A percentile compares a stretch with the other conserved stretches of the same genome.
Evolutionary conservation across 2,329 filamentous ascomycete genomes (phyloP).

Genomic region (Colletotrichum camelliae): DNA sequence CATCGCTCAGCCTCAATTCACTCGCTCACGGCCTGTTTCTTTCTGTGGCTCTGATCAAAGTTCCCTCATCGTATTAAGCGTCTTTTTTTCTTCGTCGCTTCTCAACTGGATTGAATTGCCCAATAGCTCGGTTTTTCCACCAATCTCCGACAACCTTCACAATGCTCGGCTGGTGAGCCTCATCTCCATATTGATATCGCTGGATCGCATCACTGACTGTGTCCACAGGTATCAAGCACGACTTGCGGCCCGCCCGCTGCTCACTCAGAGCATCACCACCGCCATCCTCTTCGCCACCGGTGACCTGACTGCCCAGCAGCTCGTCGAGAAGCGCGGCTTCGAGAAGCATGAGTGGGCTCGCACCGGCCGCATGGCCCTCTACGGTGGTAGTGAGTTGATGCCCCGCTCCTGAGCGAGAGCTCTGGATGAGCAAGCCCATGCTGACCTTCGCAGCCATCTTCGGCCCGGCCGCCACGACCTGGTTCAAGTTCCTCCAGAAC

Average conservation of each 20-base stretch:
- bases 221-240: conserved; percentile 77
- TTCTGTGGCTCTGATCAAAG: not conserved
- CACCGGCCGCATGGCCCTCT: conserved; percentile 80
- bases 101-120: not conserved
- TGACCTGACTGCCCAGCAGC: conserved; percentile 89
- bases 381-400: conserved; percentile 70
- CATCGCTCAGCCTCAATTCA: not conserved
- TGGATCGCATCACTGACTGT: not conserved
- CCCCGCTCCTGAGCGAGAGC: not conserved
- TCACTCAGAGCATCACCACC: conserved; percentile 91
- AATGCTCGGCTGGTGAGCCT: conserved; percentile 21
- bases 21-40: not conserved
- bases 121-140: not conserved
- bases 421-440: not conserved
- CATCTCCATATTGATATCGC: no score
- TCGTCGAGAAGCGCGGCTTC: conserved; percentile 80
- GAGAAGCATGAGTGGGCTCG: conserved; percentile 76
- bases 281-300: conserved; percentile 92
- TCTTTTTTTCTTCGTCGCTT: not conserved
- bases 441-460: conserved; percentile 67
- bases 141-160: not conserved
- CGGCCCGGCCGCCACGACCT: conserved; percentile 84
- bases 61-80: not conserved
- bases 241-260: conserved; percentile 79
- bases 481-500: conserved; percentile 81